Base-by-base conservation (phyloP, 1,284 basidiomycete genomes). In the Trametes sp. region DNA sequence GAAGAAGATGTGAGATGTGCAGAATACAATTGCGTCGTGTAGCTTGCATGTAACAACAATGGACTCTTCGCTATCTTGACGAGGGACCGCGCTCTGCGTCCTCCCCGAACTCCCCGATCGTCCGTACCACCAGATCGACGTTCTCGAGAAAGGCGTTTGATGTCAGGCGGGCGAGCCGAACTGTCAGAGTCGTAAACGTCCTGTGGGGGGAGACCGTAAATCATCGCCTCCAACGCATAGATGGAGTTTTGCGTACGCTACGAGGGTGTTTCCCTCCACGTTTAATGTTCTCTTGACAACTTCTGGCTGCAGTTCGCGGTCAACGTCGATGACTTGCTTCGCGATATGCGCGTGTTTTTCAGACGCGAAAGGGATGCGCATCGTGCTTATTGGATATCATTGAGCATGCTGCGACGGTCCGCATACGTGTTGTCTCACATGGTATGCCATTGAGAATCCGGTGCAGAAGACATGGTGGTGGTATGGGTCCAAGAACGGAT, bases 101-200 rank as follows among this genome's bases (percentile, higher is more conserved):
- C 60, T 86, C 83, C 14, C 85, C 86, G 73, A 95, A 96, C 67
- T 89, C 88, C 57, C 84, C 85, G 69, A 96, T 82, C n/a, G 93
- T 95, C 38, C 91, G 87, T 14, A 90, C 82, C 52, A 96, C 86
- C 36, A 96, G 82, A 73, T 96, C 93, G 35, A 94, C 83, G 68
- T 94, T 95, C 71, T 96, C 94, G 46, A 96, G 82, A 77, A 94
- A 95, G 3, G 88, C 87, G 70, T 96, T 96, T 48, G 92, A 82
- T 0, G 90, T 86, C 44, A 96, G 80, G 60, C 94, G 86, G 7
- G 94, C 88, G n/a, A 96, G 80, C 50, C 94, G 88, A 58, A 96
- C 81, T 0, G 94, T 96, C 50, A 93, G 72, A 1, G 91, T 93
- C 46, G 81, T 80, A 74, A 93, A 93, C 23, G 82, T 87, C 57